Conservation (phyloP, 129 eudicot genomes). For the Arctium minus region DNA sequence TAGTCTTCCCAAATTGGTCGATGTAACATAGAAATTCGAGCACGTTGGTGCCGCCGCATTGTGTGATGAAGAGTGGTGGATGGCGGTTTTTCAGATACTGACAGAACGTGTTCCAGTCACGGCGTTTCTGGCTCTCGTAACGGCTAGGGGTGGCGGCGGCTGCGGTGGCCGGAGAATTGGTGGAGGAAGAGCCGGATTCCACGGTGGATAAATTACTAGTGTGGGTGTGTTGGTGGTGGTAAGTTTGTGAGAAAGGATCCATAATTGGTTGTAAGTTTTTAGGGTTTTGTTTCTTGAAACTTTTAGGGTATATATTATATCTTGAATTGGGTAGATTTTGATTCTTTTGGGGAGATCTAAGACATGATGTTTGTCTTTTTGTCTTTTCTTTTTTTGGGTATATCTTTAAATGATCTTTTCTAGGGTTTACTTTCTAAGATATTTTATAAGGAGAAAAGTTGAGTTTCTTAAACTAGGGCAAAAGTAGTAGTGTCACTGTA, state of each 20-base stretch:
- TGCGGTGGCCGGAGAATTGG: constrained; percentile 21
- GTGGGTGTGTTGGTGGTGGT: constrained; percentile 1
- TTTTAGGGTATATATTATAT: not conserved
- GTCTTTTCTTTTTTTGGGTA: constrained; percentile 10
- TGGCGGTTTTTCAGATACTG: constrained; percentile 76
- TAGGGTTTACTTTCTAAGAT: constrained; percentile 30
- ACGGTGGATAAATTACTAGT: constrained; percentile 9
- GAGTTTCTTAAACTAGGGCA: constrained; percentile 17
- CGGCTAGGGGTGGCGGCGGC: constrained; percentile 45
- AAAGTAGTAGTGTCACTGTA: not conserved
- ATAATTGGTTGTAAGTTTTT: not conserved
- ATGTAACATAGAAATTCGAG: constrained; percentile 76
- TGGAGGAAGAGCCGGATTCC: constrained; percentile 25
- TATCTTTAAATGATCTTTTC: not conserved
- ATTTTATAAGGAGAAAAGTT: not conserved
- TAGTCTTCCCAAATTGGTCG: constrained; percentile 87
- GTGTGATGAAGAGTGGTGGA: constrained; percentile 64
- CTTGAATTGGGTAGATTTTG: constrained; percentile 1
- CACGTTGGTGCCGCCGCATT: constrained; percentile 80
- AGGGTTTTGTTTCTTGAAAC: constrained; percentile 14
- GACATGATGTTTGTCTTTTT: constrained; percentile 22
- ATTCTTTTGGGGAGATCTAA: constrained; percentile 15
- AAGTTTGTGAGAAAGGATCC: constrained; percentile 18
- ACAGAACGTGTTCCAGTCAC: constrained; percentile 90
- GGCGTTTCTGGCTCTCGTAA: constrained; percentile 82